Evolutionary conservation across 495 filamentous ascomycete genomes (phyloP), one percentile per base, ranked within the genome.

Genomic region (Aspergillus haitiensis): DNA sequence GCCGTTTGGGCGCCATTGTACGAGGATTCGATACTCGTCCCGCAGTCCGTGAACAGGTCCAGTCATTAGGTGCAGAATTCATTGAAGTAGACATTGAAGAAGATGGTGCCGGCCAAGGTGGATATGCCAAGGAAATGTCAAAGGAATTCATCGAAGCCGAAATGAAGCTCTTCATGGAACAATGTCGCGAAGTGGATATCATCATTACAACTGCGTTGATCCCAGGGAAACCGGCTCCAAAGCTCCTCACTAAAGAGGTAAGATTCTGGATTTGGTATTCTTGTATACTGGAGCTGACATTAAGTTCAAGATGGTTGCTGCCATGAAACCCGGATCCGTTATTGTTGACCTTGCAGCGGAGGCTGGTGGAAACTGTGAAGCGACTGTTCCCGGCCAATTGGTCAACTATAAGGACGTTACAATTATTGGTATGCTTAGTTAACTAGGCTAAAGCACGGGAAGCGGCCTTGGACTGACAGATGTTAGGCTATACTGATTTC

Each of bases 71-170:
- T 12, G 90, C 89, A 8, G 90, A 93, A 59, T 92, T 92, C 67
- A 81, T 93, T 63, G 89, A 92, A 68, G 90, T 93, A 18, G 87
- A 91, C 34, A 77, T 93, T n/a, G 70, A 91, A 58, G 90, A 93
- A 71, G 90, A 92, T 58, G 90, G 89, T 12, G 81, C 87, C n/a
- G 90, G 89, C 2, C 81, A 86, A 13, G 90, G 90, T 18, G 90
- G 90, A 10, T 93, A 93, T 59, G 89, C 87, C 37, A 93, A 93
- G 64, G 88, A 90, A 66, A 93, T 93, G 90, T 91, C 88, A 53
- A 88, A 90, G 62, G 89, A 92, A 68, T 93, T 93, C 69, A 90
- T 91, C 67, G 89, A 89, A 59, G 89, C 89, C 7, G 90, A 93
- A 67, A 92, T 91, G 89, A 91, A 88, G 70, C 78, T 93, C 31